A percentile compares a stretch with the other conserved stretches of the same genome.
phyloP scores from a whole-genome alignment of 2,329 filamentous ascomycete genomes.

The Colletotrichum sp. region DNA sequence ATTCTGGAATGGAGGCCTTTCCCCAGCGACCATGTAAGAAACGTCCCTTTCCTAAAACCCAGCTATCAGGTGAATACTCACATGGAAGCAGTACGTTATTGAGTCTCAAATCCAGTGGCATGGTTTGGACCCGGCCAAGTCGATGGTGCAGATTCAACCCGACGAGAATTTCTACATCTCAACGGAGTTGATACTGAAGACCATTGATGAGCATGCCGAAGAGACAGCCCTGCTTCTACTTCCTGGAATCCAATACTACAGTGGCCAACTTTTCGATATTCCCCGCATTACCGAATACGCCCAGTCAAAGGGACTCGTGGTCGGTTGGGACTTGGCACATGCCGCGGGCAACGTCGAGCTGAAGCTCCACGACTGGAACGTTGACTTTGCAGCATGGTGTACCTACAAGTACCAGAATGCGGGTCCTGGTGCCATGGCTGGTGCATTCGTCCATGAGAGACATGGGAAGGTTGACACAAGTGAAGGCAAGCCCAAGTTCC shows the following conservation, averaged over 20 bases:
- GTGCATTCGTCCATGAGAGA: slow-evolving; percentile 73
- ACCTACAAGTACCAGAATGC: slow-evolving; percentile 85
- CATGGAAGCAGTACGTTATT: slow-evolving; percentile 69
- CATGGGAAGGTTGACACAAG: slow-evolving; percentile 62
- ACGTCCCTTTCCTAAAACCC: neutral
- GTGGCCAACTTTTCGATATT: slow-evolving; percentile 80
- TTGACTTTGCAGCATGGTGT: slow-evolving; percentile 85
- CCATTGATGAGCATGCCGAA: slow-evolving; percentile 72
- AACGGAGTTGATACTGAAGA: slow-evolving; percentile 68
- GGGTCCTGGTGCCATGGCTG: slow-evolving; percentile 76
- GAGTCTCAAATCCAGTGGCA: slow-evolving; percentile 81
- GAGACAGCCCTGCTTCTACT: slow-evolving; percentile 73
- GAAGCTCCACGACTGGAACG: slow-evolving; percentile 76
- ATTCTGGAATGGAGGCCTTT: slow-evolving; percentile 92
- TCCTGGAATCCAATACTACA: slow-evolving; percentile 83
- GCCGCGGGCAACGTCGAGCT: slow-evolving; percentile 78
- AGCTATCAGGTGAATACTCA: neutral
- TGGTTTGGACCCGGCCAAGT: slow-evolving; percentile 66
- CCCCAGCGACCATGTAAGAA: slow-evolving; percentile 76
- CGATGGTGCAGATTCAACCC: slow-evolving; percentile 78
- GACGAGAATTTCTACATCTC: slow-evolving; percentile 62
- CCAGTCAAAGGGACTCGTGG: slow-evolving; percentile 66
- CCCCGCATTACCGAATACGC: slow-evolving; percentile 73
- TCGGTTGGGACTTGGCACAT: slow-evolving; percentile 82
- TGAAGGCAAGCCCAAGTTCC: slow-evolving; percentile 50